phyloP scores from a whole-genome alignment of 768 basidiomycete species.

The Mycena crocata region DNA sequence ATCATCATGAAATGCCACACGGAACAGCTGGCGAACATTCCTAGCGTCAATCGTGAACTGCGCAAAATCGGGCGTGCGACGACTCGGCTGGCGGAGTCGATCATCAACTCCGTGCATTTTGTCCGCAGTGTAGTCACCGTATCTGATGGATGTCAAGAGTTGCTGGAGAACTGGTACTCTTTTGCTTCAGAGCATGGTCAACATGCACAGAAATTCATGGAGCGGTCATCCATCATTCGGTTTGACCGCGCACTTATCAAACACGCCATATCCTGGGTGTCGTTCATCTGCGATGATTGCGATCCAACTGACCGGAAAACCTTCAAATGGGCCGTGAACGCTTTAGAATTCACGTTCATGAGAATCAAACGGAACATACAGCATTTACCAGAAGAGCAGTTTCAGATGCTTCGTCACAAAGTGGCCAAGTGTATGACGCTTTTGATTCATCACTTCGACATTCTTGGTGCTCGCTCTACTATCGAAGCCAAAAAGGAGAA shows the following conservation, averaged over 20 bases:
- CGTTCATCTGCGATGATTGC: conserved; percentile 98
- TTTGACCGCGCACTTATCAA: conserved; percentile 89
- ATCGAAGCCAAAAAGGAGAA: conserved; percentile 91
- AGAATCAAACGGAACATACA: conserved; percentile 92
- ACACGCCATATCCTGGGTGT: conserved; percentile 96
- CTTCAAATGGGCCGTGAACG: conserved; percentile 98
- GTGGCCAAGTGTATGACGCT: conserved; percentile 97
- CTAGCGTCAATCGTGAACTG: conserved; percentile 88
- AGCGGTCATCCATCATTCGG: conserved; percentile 71
- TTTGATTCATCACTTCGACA: conserved; percentile 98
- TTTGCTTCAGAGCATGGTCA: conserved; percentile 98
- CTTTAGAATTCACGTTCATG: conserved; percentile 90
- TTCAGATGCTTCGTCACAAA: conserved; percentile 88
- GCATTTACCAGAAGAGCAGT: conserved; percentile 88
- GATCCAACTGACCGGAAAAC: conserved; percentile 95
- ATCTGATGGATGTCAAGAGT: conserved; percentile 79
- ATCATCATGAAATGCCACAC: conserved; percentile 64
- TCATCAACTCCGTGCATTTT: conserved; percentile 91
- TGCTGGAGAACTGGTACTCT: conserved; percentile 92
- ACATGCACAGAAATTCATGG: conserved; percentile 91
- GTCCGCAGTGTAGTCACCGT: conserved; percentile 77
- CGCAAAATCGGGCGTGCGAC: conserved; percentile 92
- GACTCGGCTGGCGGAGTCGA: conserved; percentile 90
- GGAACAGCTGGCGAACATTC: conserved; percentile 92
- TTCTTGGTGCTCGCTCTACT: conserved; percentile 92